Base-by-base conservation (phyloP, 805 yeast genomes). In the Yamadazyma ubonensis region DNA sequence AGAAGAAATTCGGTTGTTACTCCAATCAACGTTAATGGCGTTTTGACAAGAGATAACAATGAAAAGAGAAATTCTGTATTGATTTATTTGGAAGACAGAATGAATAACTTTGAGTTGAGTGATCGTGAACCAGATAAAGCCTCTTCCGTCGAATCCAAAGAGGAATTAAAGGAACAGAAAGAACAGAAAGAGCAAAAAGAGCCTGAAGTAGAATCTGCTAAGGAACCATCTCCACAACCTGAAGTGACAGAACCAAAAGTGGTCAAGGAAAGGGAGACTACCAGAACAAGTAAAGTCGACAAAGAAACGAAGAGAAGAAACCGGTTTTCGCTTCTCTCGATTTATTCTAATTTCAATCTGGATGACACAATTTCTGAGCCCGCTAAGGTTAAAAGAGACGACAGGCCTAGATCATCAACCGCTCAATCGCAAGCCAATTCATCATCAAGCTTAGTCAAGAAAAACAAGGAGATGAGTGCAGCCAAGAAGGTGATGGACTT, bases 401-500 rank as follows among this genome's bases (percentile, higher is more conserved):
- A 25, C 8, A 12, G 8, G 8, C 20, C 9, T 7, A 12, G 42
- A 11, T 33, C 37, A 9, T 10, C 21, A 9, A 37, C 30, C n/a
- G n/a, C n/a, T 15, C 30, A 39, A 39, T 46, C 22, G 62, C 61
- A 38, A 49, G 59, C 42, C 44, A 43, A 58, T 31, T 58, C 66
- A 6, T 45, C 55, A 16, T 58, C 68, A 4, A 58, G 71, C 8
- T 52, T 61, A 6, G 40, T 33, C 18, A 44, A 38, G 23, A 40
- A 65, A 35, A 50, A 61, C 50, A 78, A 75, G 49, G 86, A 81
- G 49, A 78, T 80, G 15, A 81, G 89, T 34, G 83, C 93, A 2
- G 88, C 93, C 4, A 78, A 81, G 55, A 79, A 79, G 52, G 89
- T 83, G 7, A 78, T 83, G 74, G 90, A 83, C 58, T 83, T 83